Evolutionary conservation across 1,284 basidiomycete species (phyloP), one percentile per base, ranked within the genome.

Genomic region (Puccinia coronata): DNA sequence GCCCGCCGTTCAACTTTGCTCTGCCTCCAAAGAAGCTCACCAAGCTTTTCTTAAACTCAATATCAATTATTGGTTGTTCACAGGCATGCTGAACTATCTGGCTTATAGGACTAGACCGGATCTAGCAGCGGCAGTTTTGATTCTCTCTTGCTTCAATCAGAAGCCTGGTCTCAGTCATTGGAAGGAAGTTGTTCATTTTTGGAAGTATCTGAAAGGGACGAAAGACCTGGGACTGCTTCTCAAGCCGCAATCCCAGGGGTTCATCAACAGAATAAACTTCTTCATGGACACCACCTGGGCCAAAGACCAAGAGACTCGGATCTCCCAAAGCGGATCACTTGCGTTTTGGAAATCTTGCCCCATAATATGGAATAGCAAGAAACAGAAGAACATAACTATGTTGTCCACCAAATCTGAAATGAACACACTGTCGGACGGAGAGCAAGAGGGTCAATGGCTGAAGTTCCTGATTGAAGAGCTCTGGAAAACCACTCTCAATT

Each of bases 81-180:
- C 36, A 4, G 28, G 63, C 9, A 34, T 31, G 20, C 20, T 67
- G 5, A 67, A 67, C 23, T 67, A 67, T 41, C 28, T 67, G n/a
- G 8, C 31, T 23, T 34, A 5, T 12, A 41, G 31, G 36, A 67
- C 9, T 6, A 5, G 28, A 11, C 63, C 63, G 8, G 63, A 67
- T 67, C 63, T 67, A 34, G 28, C 28, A 8, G n/a, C 6, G 11
- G 28, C 63, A 5, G 63, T 67, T 20, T 34, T 12, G 8, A 36
- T 41, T 34, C 63, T 67, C 9, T 67, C 63, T 41, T 9, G 23
- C 9, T 67, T 67, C 36, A 31, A 34, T 31, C 31, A 67, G 34
- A 67, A 67, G 34, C 63, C 9, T 6, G 63, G 63, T 28, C 28
- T 67, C 63, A 31, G 63, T 67, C 5, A 67, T 36, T 67, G 63